Evolutionary conservation across 1,284 basidiomycete genomes (phyloP), one percentile per base, ranked within the genome.

Genomic region (Porodaedalea pini): DNA sequence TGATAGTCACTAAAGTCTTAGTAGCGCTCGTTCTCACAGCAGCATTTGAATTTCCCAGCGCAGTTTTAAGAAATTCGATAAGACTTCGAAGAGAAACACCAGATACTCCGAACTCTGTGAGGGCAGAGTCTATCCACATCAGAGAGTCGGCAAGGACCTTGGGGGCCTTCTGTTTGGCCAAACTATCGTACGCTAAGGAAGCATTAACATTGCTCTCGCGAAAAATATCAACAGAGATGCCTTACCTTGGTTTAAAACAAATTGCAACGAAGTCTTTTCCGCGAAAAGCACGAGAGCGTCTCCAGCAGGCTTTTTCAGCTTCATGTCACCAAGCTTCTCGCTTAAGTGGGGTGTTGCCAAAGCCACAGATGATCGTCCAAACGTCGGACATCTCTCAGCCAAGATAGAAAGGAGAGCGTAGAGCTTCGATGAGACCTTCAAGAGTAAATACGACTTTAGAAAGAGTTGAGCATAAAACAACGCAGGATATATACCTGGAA

Each of bases 261-360:
- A 98, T 52, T 96, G 94, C 54, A 98, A 74, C 1, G 94, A 97
- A 0, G 92, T 94, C 73, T 90, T 94, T 73, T 99, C 97, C 0
- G 93, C 88, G 67, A 94, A 97, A 0, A 82, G 67, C 1, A 83
- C 68, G 15, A 99, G 75, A 0, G 92, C 82, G 51, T 99, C 97
- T 32, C 93, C 91, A n/a, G 96, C 92, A 0, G 95, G 89, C 68
- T 95, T 98, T 78, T 98, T 99, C 62, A 99, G 75, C 72, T 99
- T 99, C 75, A 92, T 77, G 67, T 99, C 97, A 27, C 97, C 97
- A 47, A 99, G 78, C 74, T 99, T 99, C 71, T 99, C 97, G 41
- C 86, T 87, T 41, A 98, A 73, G 67, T 94, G 91, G n/a, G 86
- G 82, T 4, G 94, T 82, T 48, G 83, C 86, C 19, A 99, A 75